A percentile compares a stretch with the other conserved stretches of the same genome.
Evolutionary conservation across 202 grass and related monocot genomes (phyloP).

Genomic region (Elaeis oleifera): DNA sequence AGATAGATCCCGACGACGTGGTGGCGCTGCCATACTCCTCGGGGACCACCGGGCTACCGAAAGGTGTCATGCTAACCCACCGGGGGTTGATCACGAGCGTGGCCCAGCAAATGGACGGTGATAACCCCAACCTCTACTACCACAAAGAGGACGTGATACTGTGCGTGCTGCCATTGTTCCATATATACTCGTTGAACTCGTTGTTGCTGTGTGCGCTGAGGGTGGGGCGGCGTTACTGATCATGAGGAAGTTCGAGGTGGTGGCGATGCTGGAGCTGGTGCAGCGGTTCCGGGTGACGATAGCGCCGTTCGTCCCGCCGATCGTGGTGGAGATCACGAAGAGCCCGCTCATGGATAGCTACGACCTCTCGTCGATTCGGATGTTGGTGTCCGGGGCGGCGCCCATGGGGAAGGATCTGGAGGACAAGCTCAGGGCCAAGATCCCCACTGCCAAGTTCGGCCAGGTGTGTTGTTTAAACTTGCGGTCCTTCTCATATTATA

Average conservation of each 20-base stretch:
- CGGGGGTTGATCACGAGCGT: slow-evolving; percentile 6
- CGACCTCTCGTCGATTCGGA: slow-evolving; percentile 7
- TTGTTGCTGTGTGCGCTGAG: slow-evolving; percentile 10
- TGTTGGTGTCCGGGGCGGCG: slow-evolving; percentile 9
- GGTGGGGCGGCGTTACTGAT: not conserved
- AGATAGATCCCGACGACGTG: slow-evolving; percentile 2
- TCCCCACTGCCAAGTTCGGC: slow-evolving; percentile 2
- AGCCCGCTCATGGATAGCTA: not conserved
- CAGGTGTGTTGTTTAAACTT: not conserved
- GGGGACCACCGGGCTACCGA: slow-evolving; percentile 3
- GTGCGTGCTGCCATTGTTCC: slow-evolving; percentile 13
- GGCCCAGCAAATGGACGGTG: slow-evolving; percentile 4
- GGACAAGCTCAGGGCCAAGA: slow-evolving; percentile 3
- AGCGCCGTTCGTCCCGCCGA: slow-evolving; percentile 10
- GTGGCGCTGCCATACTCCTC: slow-evolving; percentile 5
- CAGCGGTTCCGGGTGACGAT: slow-evolving; percentile 8
- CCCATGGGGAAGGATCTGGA: slow-evolving; percentile 16
- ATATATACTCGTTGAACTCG: slow-evolving; percentile 17
- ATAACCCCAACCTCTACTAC: slow-evolving; percentile 10
- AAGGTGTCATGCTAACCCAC: slow-evolving; percentile 5
- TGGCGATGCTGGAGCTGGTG: slow-evolving; percentile 6
- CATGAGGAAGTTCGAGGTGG: slow-evolving; percentile 10
- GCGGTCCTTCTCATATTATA: no score
- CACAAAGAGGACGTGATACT: slow-evolving; percentile 7
- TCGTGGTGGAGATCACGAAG: slow-evolving; percentile 5